Conservation (phyloP, 1,284 basidiomycete species). For the Filobasidium uniguttulatum region DNA sequence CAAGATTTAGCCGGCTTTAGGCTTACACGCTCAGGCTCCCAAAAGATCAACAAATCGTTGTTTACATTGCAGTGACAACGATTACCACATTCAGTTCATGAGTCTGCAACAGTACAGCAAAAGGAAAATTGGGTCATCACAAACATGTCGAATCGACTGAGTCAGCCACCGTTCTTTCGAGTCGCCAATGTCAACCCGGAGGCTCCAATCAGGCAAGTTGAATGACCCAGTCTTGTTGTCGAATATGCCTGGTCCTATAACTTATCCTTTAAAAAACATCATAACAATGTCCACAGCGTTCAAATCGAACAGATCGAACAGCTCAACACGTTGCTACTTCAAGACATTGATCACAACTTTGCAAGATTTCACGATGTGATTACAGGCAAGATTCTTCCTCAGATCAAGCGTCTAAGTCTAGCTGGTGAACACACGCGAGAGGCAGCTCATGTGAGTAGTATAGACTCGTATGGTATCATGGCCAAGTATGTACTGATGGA, state of each 20-base stretch:
- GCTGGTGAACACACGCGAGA: conserved; percentile 75
- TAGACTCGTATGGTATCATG: background rate
- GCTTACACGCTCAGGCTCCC: no score
- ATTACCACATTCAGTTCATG: no score
- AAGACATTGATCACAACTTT: conserved; percentile 91
- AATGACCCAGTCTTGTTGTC: background rate
- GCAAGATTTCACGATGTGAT: conserved; percentile 77
- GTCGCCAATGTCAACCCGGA: conserved; percentile 62
- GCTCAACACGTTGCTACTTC: conserved; percentile 61
- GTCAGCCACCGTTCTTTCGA: conserved; percentile 32
- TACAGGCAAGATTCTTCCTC: conserved; percentile 64
- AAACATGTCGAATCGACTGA: conserved; percentile 19
- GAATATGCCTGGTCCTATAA: background rate
- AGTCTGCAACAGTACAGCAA: no score
- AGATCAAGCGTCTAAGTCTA: conserved; percentile 74
- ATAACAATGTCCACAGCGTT: no score
- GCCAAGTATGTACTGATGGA: background rate
- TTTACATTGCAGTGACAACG: no score
- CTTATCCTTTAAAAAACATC: no score
- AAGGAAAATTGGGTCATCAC: no score
- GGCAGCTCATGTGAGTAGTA: conserved; percentile 56
- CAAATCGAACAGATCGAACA: conserved; percentile 85
- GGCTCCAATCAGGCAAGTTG: conserved; percentile 51
- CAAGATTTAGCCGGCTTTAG: no score
- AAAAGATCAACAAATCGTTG: no score